Evolutionary conservation across 2,329 filamentous ascomycete species (phyloP).

Genomic region (Epichloe aotearoae): DNA sequence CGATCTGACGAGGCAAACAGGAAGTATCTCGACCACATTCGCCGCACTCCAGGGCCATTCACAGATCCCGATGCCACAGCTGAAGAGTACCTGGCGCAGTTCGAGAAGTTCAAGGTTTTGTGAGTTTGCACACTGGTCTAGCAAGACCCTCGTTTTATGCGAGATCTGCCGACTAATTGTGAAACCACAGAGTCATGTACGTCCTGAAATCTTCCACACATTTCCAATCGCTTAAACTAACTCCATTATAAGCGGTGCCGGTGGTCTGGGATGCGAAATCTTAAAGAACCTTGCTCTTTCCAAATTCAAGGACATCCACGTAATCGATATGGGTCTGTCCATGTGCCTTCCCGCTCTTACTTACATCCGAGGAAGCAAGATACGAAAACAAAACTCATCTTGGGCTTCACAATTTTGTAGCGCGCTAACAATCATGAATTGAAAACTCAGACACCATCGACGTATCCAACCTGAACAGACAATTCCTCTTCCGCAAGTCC

Average conservation of each 20-base stretch:
- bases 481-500: slow-evolving; percentile 84
- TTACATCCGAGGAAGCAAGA: not conserved
- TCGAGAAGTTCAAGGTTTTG: slow-evolving; percentile 65
- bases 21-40: slow-evolving; percentile 72
- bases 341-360: not conserved
- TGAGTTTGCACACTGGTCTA: slow-evolving; percentile 26
- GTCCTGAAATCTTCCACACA: slow-evolving; percentile 13
- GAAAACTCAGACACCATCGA: slow-evolving; percentile 78
- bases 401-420: no score
- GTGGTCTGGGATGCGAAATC: slow-evolving; percentile 90
- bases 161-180: not conserved
- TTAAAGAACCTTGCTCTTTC: slow-evolving; percentile 92
- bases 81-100: slow-evolving; percentile 38
- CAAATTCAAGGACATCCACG: slow-evolving; percentile 92
- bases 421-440: not conserved
- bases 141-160: not conserved
- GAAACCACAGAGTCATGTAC: slow-evolving; percentile 34
- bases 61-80: slow-evolving; percentile 50
- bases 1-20: slow-evolving; percentile 27
- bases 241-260: slow-evolving; percentile 56
- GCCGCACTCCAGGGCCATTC: slow-evolving; percentile 67
- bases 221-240: not conserved
- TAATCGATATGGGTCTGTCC: slow-evolving; percentile 88
- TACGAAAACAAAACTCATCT: not conserved
- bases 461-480: slow-evolving; percentile 93